phyloP scores from a whole-genome alignment of 2,329 filamentous ascomycete genomes.

The Teratosphaeria destructans region DNA sequence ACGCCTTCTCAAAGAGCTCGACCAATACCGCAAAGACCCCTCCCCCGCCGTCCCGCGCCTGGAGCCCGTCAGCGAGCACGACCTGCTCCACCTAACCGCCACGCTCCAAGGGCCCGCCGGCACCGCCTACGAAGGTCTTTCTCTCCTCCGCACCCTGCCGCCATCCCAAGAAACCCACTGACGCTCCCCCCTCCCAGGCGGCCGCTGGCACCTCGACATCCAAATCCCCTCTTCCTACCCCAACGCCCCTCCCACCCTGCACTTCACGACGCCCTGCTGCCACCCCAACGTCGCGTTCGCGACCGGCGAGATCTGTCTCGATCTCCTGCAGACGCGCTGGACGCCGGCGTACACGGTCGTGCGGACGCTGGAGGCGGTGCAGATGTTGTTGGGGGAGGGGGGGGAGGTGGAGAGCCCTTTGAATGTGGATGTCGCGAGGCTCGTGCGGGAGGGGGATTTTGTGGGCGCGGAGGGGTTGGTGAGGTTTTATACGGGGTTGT shows the following conservation, averaged over 20 bases:
- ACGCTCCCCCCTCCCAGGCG: conserved; percentile 35
- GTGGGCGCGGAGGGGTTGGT: conserved; percentile 61
- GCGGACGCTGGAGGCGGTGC: conserved; percentile 60
- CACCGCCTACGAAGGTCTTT: conserved; percentile 50
- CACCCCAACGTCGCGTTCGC: conserved; percentile 69
- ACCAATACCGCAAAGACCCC: conserved; percentile 45
- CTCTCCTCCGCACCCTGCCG: background rate
- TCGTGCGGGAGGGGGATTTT: conserved; percentile 57
- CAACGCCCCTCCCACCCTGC: conserved; percentile 62
- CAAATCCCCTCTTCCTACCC: conserved; percentile 70
- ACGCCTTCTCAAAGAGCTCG: conserved; percentile 52
- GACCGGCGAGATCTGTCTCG: conserved; percentile 88
- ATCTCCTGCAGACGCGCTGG: conserved; percentile 70
- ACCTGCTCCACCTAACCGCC: conserved; percentile 50
- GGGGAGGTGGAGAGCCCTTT: conserved; percentile 61
- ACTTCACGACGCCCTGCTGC: conserved; percentile 73
- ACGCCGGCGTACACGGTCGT: conserved; percentile 75
- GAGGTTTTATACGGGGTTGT: conserved; percentile 55
- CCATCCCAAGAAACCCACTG: background rate
- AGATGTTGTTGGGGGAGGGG: conserved; percentile 56
- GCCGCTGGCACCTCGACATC: conserved; percentile 76
- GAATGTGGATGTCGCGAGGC: conserved; percentile 66
- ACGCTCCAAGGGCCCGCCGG: conserved; percentile 49
- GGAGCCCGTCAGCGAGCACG: conserved; percentile 43
- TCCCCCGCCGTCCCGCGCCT: conserved; percentile 48